These are phyloP conservation scores for Eruca vesicaria DNA, from an alignment of 441 rosid species.

Conservation along the genomic window DNA sequence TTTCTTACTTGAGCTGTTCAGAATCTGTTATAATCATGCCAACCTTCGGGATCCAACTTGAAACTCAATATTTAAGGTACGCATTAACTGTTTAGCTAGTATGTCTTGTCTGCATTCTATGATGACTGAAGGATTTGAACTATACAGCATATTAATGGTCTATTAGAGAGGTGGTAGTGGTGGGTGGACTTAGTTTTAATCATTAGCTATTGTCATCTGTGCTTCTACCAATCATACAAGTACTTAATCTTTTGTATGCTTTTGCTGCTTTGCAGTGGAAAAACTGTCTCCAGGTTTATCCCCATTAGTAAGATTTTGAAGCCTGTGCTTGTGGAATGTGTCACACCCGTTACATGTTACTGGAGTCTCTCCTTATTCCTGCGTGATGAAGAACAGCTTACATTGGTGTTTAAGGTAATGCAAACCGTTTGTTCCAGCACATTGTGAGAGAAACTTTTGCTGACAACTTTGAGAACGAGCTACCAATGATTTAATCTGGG, in stretches of 20 bases:
- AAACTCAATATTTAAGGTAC: slow-evolving; percentile 78
- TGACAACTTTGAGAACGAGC: not conserved
- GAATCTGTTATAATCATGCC: slow-evolving; percentile 84
- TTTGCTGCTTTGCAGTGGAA: slow-evolving; percentile 54
- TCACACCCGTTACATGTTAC: slow-evolving; percentile 78
- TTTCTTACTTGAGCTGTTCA: slow-evolving; percentile 40
- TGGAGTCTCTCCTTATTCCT: slow-evolving; percentile 77
- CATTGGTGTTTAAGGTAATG: slow-evolving; percentile 70
- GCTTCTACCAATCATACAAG: slow-evolving; percentile 4
- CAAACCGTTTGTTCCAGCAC: not conserved
- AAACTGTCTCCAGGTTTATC: slow-evolving; percentile 53
- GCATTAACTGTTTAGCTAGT: not conserved
- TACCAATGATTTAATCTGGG: not conserved
- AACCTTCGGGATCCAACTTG: slow-evolving; percentile 85
- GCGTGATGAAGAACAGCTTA: slow-evolving; percentile 63
- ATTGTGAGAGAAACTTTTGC: not conserved
- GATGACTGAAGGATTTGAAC: not conserved
- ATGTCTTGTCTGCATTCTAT: not conserved
- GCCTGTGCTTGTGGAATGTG: slow-evolving; percentile 75
- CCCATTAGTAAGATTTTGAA: slow-evolving; percentile 72
- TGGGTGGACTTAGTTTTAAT: not conserved
- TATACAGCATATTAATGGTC: not conserved
- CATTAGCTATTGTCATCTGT: not conserved
- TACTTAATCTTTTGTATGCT: not conserved
- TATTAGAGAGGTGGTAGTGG: not conserved